Evolutionary conservation across 2,329 filamentous ascomycete genomes (phyloP), one percentile per base, ranked within the genome.

Genomic region (Colletotrichum sidae): DNA sequence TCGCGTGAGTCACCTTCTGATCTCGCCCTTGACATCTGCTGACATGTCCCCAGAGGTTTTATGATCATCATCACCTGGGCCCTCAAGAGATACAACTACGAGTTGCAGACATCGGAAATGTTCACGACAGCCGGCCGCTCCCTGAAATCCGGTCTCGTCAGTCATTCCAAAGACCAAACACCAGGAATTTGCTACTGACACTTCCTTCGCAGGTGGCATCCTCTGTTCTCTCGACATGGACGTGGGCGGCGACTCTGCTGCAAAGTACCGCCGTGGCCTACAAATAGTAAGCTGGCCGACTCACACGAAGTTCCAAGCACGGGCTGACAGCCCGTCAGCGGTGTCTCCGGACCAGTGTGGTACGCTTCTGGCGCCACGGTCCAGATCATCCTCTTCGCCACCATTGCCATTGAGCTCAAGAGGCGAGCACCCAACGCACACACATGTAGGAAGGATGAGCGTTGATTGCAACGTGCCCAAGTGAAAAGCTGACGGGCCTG

Each of bases 201-300:
- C 13, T 51, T 9, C 25, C n/a, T 11, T 8, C 4, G 9, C 6
- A 67, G 60, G 64, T 97, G 1, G 92, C 92, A 10, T 92, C 92
- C 6, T 94, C 93, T 13, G 94, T 97, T n/a, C 93, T 97, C 4
- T 94, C 91, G 13, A 94, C 91, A 6, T 97, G 94, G 94, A 97
- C 94, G 0, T 97, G 93, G 93, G 93, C 93, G 0, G 93, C 92
- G 25, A 96, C 92, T 0, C 82, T 95, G 2, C 83, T 96, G 2
- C 92, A 96, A 73, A 92, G 88, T 2, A 90, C 92, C 1, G 87
- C 89, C n/a, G 91, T 97, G 15, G 92, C 92, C 67, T 97, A 97
- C 77, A 83, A 88, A 68, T 95, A 95, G 62, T 67, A 11, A 59
- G 50, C 1, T 12, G 9, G 11, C 12, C 1, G 6, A 13, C 2